phyloP scores from a whole-genome alignment of 1,139 yeast species.

The Nadsonia commutata region DNA sequence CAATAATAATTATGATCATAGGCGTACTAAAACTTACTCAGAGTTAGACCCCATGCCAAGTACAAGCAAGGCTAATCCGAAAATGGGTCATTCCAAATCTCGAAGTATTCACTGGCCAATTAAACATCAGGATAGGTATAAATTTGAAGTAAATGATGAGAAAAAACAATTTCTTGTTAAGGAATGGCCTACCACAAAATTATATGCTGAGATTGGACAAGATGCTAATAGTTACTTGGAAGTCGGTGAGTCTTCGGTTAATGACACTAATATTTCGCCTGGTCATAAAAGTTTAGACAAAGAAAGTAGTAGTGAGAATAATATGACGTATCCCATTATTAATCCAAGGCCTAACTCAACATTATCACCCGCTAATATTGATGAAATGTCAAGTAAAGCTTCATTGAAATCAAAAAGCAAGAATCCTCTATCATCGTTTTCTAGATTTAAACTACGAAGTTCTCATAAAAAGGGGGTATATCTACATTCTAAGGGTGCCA shows the following conservation, averaged over 20 bases:
- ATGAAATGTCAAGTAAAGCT: too few species aligned
- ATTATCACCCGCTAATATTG: too few species aligned
- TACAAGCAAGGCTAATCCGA: background rate
- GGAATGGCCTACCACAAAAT: background rate
- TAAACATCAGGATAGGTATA: background rate
- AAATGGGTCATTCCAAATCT: background rate
- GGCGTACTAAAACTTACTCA: too few species aligned
- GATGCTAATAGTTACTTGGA: background rate
- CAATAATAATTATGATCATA: background rate
- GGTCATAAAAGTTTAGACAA: too few species aligned
- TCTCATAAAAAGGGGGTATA: too few species aligned
- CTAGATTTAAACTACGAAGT: too few species aligned
- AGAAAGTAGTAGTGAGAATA: too few species aligned
- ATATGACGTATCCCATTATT: too few species aligned
- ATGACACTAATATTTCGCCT: conserved; percentile 6
- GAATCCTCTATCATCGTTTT: too few species aligned
- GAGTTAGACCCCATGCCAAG: background rate
- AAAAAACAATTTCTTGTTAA: background rate
- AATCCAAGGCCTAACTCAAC: too few species aligned
- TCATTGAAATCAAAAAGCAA: too few species aligned
- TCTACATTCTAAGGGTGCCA: conserved; percentile 13
- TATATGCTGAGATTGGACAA: background rate
- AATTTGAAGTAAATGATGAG: too few species aligned
- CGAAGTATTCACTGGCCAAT: background rate
- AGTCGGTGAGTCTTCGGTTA: conserved; percentile 1